phyloP scores from a whole-genome alignment of 208 protist species.

The Crithidia bombi region DNA sequence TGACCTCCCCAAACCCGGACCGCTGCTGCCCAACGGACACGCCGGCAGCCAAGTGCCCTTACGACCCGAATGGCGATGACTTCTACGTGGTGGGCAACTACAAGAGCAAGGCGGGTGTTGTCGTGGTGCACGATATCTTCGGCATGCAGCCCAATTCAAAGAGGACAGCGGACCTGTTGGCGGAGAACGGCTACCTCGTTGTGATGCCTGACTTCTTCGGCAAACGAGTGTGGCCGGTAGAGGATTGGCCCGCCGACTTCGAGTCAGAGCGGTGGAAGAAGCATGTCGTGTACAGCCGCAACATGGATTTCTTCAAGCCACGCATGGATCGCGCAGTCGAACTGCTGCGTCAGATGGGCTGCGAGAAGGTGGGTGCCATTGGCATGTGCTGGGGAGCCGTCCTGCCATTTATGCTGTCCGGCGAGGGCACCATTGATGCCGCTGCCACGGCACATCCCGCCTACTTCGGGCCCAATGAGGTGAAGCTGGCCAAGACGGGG shows the following conservation, averaged over 20 bases:
- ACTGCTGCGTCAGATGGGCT: slow-evolving; percentile 48
- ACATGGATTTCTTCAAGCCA: slow-evolving; percentile 31
- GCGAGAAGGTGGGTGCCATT: slow-evolving; percentile 41
- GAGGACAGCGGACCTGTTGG: slow-evolving; percentile 49
- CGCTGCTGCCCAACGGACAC: slow-evolving; percentile 61
- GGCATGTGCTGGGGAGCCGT: slow-evolving; percentile 69
- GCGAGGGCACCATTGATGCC: slow-evolving; percentile 35
- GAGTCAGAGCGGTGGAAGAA: slow-evolving; percentile 36
- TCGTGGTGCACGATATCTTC: slow-evolving; percentile 65
- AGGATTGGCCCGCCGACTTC: slow-evolving; percentile 42
- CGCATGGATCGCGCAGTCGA: slow-evolving; percentile 36
- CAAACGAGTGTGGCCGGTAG: slow-evolving; percentile 32
- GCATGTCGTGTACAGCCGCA: slow-evolving; percentile 23
- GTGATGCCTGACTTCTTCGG: slow-evolving; percentile 70
- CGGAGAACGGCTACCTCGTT: slow-evolving; percentile 50
- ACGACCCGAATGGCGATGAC: slow-evolving; percentile 34
- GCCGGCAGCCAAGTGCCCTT: slow-evolving; percentile 16
- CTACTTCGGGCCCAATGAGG: slow-evolving; percentile 17
- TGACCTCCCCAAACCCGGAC: slow-evolving; percentile 16
- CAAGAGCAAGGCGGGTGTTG: slow-evolving; percentile 46
- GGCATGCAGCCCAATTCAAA: slow-evolving; percentile 55
- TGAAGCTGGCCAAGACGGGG: slow-evolving; percentile 28
- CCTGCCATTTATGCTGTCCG: slow-evolving; percentile 34
- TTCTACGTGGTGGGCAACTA: slow-evolving; percentile 52
- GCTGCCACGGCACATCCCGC: slow-evolving; percentile 47